Percentiles rank a stretch among this genome's conserved stretches.
Conservation (phyloP, 2,329 filamentous ascomycete species). For the Stachybotrys echinatus region DNA sequence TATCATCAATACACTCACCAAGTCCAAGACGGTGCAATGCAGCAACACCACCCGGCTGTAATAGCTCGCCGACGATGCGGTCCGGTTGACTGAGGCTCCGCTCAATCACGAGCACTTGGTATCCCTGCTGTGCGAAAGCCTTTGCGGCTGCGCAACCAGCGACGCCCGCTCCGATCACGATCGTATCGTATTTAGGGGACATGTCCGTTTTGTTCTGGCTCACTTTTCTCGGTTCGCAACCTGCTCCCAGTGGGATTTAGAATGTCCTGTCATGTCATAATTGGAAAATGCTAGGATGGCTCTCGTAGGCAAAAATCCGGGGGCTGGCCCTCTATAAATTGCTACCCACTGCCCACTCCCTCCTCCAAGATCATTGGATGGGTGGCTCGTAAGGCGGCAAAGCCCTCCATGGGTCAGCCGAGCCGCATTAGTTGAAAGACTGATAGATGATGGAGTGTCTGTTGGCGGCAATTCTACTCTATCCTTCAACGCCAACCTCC, state of each 20-base stretch:
- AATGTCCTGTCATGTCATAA: not conserved
- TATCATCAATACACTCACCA: not conserved
- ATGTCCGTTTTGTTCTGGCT: not conserved
- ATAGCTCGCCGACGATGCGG: constrained; percentile 81
- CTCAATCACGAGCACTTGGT: not conserved
- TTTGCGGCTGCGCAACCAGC: not conserved
- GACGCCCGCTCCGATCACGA: not conserved
- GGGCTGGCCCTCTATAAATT: not conserved
- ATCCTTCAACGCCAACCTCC: not conserved
- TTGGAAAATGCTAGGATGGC: not conserved
- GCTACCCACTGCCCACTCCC: not conserved
- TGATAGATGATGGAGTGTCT: not conserved
- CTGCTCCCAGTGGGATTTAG: not conserved
- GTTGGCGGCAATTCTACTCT: not conserved
- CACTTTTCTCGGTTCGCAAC: no score
- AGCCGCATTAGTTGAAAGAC: not conserved
- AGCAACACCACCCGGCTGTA: constrained; percentile 79
- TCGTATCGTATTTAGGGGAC: not conserved
- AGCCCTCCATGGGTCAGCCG: not conserved
- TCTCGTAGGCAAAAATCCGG: not conserved
- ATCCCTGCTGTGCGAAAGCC: not conserved
- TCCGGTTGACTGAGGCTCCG: constrained; percentile 56
- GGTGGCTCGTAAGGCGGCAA: no score
- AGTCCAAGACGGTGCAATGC: constrained; percentile 46
- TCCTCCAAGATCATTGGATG: not conserved